These are phyloP conservation scores for Boechera retrofracta DNA, from an alignment of 345 rosid species.

Conservation along the genomic window DNA sequence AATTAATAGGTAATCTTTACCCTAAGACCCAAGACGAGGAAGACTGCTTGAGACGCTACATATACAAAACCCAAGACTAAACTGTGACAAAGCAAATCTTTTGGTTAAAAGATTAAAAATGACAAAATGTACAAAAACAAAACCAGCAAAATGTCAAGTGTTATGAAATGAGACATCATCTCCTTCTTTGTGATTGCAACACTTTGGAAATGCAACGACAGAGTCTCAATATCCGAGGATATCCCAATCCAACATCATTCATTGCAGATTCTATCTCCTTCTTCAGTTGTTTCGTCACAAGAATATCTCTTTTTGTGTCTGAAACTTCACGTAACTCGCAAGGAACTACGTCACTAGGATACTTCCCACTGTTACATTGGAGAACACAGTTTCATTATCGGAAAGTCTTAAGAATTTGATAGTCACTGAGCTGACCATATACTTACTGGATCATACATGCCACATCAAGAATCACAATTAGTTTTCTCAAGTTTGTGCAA, in stretches of 20 bases:
- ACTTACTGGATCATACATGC: slow-evolving; percentile 72
- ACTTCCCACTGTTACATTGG: slow-evolving; percentile 38
- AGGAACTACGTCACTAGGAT: slow-evolving; percentile 40
- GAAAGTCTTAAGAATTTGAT: not conserved
- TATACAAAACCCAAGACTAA: slow-evolving; percentile 4
- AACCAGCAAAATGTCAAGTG: slow-evolving; percentile 4
- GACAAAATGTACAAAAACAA: slow-evolving; percentile 22
- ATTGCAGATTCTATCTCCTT: slow-evolving; percentile 34
- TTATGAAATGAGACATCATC: slow-evolving; percentile 29
- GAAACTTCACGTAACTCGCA: slow-evolving; percentile 26
- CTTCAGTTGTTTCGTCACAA: slow-evolving; percentile 7
- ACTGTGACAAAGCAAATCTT: not conserved
- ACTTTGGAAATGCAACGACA: slow-evolving; percentile 37
- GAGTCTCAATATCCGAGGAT: slow-evolving; percentile 45
- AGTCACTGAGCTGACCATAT: not conserved
- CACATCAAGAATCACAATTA: slow-evolving; percentile 61
- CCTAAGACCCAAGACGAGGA: not conserved
- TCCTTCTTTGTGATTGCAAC: slow-evolving; percentile 31
- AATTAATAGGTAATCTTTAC: not conserved
- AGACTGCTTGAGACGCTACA: not conserved
- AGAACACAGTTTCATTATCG: slow-evolving; percentile 20
- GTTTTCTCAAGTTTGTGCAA: slow-evolving; percentile 55
- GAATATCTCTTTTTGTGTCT: not conserved
- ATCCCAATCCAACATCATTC: slow-evolving; percentile 23
- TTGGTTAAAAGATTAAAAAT: not conserved